These are phyloP conservation scores for Penicillium sumatraense DNA, from an alignment of 2,329 filamentous ascomycete genomes.

Conservation along the genomic window DNA sequence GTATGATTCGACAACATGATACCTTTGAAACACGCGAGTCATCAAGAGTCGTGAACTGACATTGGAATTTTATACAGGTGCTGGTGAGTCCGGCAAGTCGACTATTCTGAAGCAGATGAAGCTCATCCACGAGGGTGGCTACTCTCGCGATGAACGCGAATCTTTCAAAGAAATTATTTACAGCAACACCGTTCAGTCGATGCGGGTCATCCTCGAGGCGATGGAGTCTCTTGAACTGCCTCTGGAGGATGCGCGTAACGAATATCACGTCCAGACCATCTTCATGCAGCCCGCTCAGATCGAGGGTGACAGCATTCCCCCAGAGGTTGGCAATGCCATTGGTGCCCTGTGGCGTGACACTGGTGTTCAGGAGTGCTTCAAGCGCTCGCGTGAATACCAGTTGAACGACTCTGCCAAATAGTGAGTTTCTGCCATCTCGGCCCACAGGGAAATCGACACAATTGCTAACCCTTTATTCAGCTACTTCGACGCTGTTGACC, in stretches of 20 bases:
- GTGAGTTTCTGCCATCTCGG: slow-evolving; percentile 59
- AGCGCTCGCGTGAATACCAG: slow-evolving; percentile 93
- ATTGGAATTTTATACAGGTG: slow-evolving; percentile 62
- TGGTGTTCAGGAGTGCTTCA: slow-evolving; percentile 93
- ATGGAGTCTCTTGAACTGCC: slow-evolving; percentile 76
- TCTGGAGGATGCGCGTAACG: slow-evolving; percentile 86
- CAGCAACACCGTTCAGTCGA: slow-evolving; percentile 72
- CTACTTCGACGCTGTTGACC: slow-evolving; percentile 94
- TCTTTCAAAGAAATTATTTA: slow-evolving; percentile 75
- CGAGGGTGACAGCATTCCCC: slow-evolving; percentile 90
- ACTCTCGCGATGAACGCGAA: slow-evolving; percentile 84
- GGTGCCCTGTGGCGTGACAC: slow-evolving; percentile 91
- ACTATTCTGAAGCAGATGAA: slow-evolving; percentile 98
- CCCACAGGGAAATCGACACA: too few species aligned
- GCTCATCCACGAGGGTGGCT: slow-evolving; percentile 98
- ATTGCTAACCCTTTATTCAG: slow-evolving; percentile 58
- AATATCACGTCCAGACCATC: slow-evolving; percentile 97
- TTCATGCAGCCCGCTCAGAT: slow-evolving; percentile 99
- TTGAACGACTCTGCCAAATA: slow-evolving; percentile 96
- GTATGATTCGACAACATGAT: slow-evolving; percentile 59
- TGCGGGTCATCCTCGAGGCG: slow-evolving; percentile 71
- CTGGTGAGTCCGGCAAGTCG: slow-evolving; percentile 96
- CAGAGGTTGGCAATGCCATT: slow-evolving; percentile 91
- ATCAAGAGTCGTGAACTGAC: too few species aligned
- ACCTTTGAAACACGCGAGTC: slow-evolving; percentile 6